A percentile compares a stretch with the other conserved stretches of the same genome.
These are phyloP conservation scores for Trametes hirsuta DNA, from an alignment of 1,284 basidiomycete genomes.

Conservation along the genomic window DNA sequence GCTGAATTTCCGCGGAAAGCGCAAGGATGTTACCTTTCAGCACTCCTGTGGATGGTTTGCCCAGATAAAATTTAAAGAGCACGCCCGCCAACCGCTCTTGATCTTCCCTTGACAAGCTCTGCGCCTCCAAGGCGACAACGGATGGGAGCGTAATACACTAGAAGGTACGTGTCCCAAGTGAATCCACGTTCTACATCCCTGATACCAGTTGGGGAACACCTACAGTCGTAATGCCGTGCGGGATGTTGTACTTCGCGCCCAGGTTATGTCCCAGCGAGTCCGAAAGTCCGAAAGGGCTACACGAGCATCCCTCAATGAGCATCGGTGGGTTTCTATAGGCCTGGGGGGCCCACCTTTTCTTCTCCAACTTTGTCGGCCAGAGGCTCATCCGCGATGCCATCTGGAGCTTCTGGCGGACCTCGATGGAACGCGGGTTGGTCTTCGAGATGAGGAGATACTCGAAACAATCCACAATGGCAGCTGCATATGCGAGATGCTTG, in stretches of 20 bases:
- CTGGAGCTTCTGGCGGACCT: slow-evolving; percentile 69
- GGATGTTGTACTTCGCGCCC: slow-evolving; percentile 76
- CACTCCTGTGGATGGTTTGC: slow-evolving; percentile 59
- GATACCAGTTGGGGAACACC: slow-evolving; percentile 24
- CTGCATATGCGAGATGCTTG: slow-evolving; percentile 68
- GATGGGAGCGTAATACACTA: slow-evolving; percentile 78
- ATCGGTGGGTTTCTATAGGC: too few species aligned
- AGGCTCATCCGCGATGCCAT: slow-evolving; percentile 81
- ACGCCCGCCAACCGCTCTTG: slow-evolving; percentile 59
- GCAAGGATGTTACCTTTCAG: slow-evolving; percentile 59
- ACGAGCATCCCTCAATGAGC: too few species aligned
- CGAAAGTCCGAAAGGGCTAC: slow-evolving; percentile 71
- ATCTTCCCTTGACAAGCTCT: slow-evolving; percentile 55
- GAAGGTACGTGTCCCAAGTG: too few species aligned
- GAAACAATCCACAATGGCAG: slow-evolving; percentile 74
- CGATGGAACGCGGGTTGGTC: slow-evolving; percentile 58
- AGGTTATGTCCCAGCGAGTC: slow-evolving; percentile 78
- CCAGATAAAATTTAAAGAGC: slow-evolving; percentile 51
- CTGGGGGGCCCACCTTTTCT: slow-evolving; percentile 45
- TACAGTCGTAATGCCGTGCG: slow-evolving; percentile 83
- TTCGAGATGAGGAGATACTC: slow-evolving; percentile 70
- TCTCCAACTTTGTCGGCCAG: slow-evolving; percentile 65
- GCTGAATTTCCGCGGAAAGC: slow-evolving; percentile 56
- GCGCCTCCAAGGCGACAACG: slow-evolving; percentile 61
- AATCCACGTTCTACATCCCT: too few species aligned